phyloP scores from a whole-genome alignment of 2,329 filamentous ascomycete species.

The Bertia moriformis region DNA sequence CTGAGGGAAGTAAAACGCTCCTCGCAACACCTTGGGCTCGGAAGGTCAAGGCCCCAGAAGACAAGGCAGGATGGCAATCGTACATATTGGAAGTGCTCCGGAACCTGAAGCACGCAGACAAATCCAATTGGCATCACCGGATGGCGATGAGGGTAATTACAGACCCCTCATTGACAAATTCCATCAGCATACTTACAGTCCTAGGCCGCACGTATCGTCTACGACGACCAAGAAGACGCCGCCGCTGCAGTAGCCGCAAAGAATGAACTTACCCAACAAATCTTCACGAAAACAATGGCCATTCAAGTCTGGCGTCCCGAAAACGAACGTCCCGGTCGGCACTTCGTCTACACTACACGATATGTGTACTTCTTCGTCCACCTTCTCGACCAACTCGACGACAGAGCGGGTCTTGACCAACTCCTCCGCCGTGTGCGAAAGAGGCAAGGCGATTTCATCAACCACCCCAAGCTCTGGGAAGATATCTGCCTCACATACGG shows the following conservation, averaged over 20 bases:
- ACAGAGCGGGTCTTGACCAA: conserved; percentile 46
- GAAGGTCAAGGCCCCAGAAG: conserved; percentile 26
- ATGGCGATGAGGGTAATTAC: conserved; percentile 41
- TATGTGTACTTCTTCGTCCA: conserved; percentile 54
- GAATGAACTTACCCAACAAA: conserved; percentile 51
- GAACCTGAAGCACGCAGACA: conserved; percentile 33
- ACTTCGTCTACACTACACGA: conserved; percentile 60
- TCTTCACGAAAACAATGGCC: conserved; percentile 63
- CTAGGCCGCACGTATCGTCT: conserved; percentile 41
- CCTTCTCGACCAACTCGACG: conserved; percentile 44
- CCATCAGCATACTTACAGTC: too few species aligned
- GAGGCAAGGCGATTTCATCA: conserved; percentile 36
- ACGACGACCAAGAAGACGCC: conserved; percentile 33
- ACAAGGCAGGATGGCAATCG: conserved; percentile 35
- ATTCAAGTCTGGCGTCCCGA: conserved; percentile 64
- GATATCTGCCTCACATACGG: conserved; percentile 13
- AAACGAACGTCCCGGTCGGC: conserved; percentile 52
- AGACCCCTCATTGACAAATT: conserved; percentile 3
- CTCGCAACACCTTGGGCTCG: conserved; percentile 36
- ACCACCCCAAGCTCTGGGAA: conserved; percentile 10
- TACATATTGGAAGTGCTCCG: conserved; percentile 34
- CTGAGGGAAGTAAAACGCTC: conserved; percentile 31
- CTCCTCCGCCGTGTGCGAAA: conserved; percentile 50
- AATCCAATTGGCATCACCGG: conserved; percentile 63
- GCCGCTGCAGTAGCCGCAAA: conserved; percentile 39